Evolutionary conservation across 163 green algal genomes (phyloP).

Genomic region (Picocystis sp.): DNA sequence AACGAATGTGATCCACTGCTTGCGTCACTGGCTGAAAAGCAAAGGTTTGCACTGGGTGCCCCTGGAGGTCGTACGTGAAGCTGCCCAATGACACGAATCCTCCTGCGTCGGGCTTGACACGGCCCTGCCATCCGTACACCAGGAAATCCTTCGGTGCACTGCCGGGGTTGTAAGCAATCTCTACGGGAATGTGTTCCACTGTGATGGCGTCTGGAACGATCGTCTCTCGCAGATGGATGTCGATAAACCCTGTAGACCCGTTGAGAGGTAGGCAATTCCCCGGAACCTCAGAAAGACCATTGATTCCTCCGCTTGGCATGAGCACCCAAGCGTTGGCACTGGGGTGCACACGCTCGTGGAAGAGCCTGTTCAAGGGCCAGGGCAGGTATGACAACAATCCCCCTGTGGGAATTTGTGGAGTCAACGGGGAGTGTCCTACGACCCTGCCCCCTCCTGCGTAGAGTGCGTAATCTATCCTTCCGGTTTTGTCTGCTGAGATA

Average conservation of each 20-base stretch:
- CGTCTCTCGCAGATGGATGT: conserved; percentile 17
- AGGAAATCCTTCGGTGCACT: conserved; percentile 17
- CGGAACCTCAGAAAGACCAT: conserved; percentile 3
- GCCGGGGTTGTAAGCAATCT: conserved; percentile 20
- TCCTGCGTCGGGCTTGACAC: conserved; percentile 1
- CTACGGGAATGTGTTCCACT: conserved; percentile 23
- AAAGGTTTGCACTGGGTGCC: conserved; percentile 2
- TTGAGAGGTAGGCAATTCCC: conserved; percentile 27
- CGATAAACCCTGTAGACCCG: conserved; percentile 18
- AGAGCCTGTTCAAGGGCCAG: conserved; percentile 12
- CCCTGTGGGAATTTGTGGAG: no score
- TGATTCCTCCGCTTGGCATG: not conserved
- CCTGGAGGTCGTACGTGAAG: conserved; percentile 1
- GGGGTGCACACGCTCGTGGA: conserved; percentile 2
- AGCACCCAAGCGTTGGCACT: conserved; percentile 1
- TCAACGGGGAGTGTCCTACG: conserved; percentile 7
- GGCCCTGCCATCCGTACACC: conserved; percentile 10
- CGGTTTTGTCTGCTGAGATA: conserved; percentile 14
- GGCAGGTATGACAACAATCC: no score
- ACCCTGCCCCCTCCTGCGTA: conserved; percentile 7
- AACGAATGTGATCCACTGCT: conserved; percentile 12
- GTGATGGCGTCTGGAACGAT: conserved; percentile 21
- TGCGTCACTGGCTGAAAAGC: not conserved
- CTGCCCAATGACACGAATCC: not conserved
- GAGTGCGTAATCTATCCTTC: conserved; percentile 15